Percentiles rank a stretch among this genome's conserved stretches.
These are phyloP conservation scores for Chrysoporthe deuterocubensis DNA, from an alignment of 2,329 filamentous ascomycete genomes.

Conservation along the genomic window DNA sequence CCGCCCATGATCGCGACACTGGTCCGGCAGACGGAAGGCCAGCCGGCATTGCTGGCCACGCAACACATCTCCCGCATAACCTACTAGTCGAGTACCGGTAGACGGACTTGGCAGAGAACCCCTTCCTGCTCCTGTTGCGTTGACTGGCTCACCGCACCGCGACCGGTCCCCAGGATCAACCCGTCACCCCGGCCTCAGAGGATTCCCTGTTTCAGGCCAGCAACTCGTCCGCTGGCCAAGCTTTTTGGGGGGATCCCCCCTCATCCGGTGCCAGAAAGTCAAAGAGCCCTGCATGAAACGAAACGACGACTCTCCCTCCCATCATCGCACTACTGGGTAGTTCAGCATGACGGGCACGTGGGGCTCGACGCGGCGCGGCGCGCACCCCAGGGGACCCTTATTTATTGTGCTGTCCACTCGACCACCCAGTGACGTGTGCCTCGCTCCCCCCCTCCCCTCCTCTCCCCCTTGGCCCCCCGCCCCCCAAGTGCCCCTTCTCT, in stretches of 20 bases:
- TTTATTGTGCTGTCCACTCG: background rate
- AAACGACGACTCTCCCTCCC: background rate
- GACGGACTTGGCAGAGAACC: background rate
- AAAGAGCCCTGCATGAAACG: conserved; percentile 5
- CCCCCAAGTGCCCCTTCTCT: no score
- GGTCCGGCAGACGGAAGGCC: background rate
- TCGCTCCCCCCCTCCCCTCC: background rate
- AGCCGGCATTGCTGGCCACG: background rate
- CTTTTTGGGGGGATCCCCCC: background rate
- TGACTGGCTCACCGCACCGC: background rate
- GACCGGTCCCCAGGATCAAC: background rate
- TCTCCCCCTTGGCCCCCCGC: no score
- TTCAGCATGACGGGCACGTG: background rate
- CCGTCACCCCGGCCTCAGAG: background rate
- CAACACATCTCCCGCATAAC: background rate
- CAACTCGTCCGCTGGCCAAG: background rate
- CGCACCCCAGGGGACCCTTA: background rate
- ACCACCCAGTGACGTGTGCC: background rate
- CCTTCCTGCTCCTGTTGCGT: background rate
- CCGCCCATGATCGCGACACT: no score
- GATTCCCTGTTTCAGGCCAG: conserved; percentile 3
- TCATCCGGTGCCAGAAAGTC: background rate
- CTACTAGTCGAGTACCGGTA: background rate
- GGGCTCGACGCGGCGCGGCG: background rate
- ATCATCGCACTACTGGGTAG: background rate